Evolutionary conservation across 805 yeast species (phyloP), one percentile per base, ranked within the genome.

Genomic region (Wickerhamiella allomyrinae): DNA sequence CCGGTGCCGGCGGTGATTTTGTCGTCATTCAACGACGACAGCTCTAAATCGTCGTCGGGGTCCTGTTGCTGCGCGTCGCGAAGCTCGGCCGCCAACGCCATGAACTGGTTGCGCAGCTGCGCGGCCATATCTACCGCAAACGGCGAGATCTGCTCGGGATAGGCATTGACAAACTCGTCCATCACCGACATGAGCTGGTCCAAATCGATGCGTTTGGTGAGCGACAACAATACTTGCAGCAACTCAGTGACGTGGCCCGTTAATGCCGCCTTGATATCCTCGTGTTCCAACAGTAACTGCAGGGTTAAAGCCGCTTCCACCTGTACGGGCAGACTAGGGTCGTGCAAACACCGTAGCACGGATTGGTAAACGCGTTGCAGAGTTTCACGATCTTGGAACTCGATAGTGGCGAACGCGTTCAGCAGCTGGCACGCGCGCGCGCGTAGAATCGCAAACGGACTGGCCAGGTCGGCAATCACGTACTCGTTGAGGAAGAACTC

Each of bases 121-220:
- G 50, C 61, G 57, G 76, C 74, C 42, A 81, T 61, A 44, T 79
- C 79, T n/a, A 75, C 67, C 29, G 94, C 89, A 59, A 83, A 89
- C 14, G 98, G 97, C 46, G 86, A 91, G 51, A 89, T 68, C 60
- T 89, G 93, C 49, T 78, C 82, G 5, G 94, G 71, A 60, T 80
- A 91, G 45, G 73, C 75, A 56, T 87, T 95, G 23, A 89, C 96
- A 57, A 91, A 79, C 53, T 87, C 95, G 66, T 89, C 97, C 79
- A 89, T 85, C 6, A 89, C 95, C 20, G 79, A 81, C 19, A 94
- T 76, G 22, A 91, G 71, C 2, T 86, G 73, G 56, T 91, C 98
- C 44, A 80, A 76, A 54, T 89, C 98, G 49, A 87, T 75, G 45
- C 77, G 77, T 54, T 83, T 79, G 3, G 94, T 77, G 37, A 89